Evolutionary conservation across 176 grass and related monocot genomes (phyloP), one percentile per base, ranked within the genome.

Genomic region (Musa acuminata): DNA sequence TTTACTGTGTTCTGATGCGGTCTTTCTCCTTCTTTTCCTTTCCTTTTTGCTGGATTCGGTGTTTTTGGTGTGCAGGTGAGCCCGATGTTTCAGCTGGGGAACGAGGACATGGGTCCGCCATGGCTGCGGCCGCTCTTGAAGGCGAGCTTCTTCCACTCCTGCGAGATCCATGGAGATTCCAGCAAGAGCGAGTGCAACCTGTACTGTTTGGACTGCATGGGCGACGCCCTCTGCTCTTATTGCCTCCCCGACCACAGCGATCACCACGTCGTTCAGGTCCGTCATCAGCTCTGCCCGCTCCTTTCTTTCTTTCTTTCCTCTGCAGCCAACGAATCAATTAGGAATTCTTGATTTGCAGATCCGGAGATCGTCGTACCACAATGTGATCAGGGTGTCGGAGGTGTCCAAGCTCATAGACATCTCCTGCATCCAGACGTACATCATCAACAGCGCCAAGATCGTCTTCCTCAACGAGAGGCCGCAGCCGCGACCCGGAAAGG

Each of bases 151-250:
- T 87, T 87, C 52, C 11, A 48, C 11, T 51, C 64, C 2, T 85
- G 83, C 23, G 21, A 62, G 8, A 74, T 81, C 73, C 83, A 85
- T 17, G 13, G 67, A 12, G 79, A 73, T 25, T 78, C 78, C 57
- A 85, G 29, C 64, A 85, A 81, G 73, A 85, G 80, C 55, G 83
- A 85, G 67, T 85, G 83, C 74, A 85, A 85, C 63, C 65, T 88
- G 62, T 84, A 81, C 74, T 88, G 82, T 49, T 55, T 88, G 49
- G 67, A 80, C 51, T 88, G 86, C 78, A 81, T 55, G 53, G 82
- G 82, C 10, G 5, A 49, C 23, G 85, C 85, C 50, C 81, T 81
- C 73, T 80, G 82, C 11, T 63, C 68, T 22, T 81, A 79, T 48
- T 80, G 82, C 77, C 77, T 80, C 12, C 17, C 67, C 23, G 14